Evolutionary conservation across 2,329 filamentous ascomycete genomes (phyloP).

Genomic region (Plectosphaerella cucumerina): DNA sequence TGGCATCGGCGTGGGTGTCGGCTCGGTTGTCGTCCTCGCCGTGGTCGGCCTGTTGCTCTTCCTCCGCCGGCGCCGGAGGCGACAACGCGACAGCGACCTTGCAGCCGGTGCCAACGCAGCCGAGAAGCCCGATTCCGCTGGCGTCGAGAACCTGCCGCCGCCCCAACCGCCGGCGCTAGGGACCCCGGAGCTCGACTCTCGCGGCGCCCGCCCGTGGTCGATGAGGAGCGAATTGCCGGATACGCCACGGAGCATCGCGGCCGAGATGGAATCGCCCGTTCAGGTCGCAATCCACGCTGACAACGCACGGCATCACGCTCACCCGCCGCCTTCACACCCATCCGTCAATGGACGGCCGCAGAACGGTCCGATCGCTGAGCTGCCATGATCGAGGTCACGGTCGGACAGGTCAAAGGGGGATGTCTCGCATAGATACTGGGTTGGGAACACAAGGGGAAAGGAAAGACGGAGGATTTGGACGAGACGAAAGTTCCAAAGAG

Average conservation of each 20-base stretch:
- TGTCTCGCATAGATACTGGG: too few species aligned
- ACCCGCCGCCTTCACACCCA: too few species aligned
- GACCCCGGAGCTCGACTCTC: slow-evolving; percentile 14
- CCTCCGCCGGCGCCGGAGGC: slow-evolving; percentile 7
- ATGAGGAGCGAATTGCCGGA: slow-evolving; percentile 13
- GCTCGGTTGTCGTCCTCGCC: slow-evolving; percentile 14
- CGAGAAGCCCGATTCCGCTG: background rate
- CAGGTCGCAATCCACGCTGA: background rate
- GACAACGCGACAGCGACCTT: background rate
- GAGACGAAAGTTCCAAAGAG: too few species aligned
- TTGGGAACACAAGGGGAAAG: too few species aligned
- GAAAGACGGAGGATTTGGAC: too few species aligned
- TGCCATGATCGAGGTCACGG: too few species aligned
- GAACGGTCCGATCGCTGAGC: too few species aligned
- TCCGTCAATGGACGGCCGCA: too few species aligned
- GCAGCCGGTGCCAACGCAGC: background rate
- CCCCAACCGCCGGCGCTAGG: slow-evolving; percentile 3
- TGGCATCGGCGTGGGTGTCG: slow-evolving; percentile 13
- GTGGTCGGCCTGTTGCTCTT: slow-evolving; percentile 15
- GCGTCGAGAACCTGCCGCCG: background rate
- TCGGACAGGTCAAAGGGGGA: too few species aligned
- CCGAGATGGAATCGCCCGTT: slow-evolving; percentile 1
- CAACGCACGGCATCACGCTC: too few species aligned
- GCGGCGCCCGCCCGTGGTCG: slow-evolving; percentile 16
- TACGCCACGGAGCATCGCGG: background rate